Conservation (phyloP, 1,284 basidiomycete species). For the Xerocomus tenax region DNA sequence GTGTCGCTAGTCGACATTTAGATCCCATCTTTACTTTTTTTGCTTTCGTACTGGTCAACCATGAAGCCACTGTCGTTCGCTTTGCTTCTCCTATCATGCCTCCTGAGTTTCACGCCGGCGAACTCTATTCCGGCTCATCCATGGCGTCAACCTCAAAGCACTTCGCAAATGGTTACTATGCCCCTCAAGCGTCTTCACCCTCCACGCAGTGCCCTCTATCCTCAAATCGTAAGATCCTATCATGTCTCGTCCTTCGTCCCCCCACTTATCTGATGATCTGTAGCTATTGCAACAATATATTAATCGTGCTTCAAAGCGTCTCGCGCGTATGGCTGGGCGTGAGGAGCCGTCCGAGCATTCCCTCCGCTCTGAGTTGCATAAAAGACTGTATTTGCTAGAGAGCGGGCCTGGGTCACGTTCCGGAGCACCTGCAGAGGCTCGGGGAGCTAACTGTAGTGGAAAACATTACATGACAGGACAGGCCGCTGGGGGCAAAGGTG, state of each 20-base stretch:
- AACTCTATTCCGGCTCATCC: slow-evolving; percentile 17
- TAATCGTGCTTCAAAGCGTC: slow-evolving; percentile 56
- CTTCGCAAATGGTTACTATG: slow-evolving; percentile 22
- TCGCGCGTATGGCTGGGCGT: slow-evolving; percentile 62
- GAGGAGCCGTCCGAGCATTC: slow-evolving; percentile 42
- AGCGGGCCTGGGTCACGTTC: slow-evolving; percentile 19
- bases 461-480: slow-evolving; percentile 8
- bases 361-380: slow-evolving; percentile 45
- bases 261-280: not conserved
- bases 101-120: slow-evolving; percentile 10
- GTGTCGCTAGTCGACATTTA: slow-evolving; percentile 15
- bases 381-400: slow-evolving; percentile 42
- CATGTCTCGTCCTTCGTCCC: not conserved
- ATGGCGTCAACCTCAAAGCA: slow-evolving; percentile 9
- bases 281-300: slow-evolving; percentile 65
- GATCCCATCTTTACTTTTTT: not conserved
- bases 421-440: slow-evolving; percentile 2
- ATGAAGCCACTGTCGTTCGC: slow-evolving; percentile 19
- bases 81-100: slow-evolving; percentile 19
- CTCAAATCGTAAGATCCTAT: slow-evolving; percentile 51
- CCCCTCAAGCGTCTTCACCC: slow-evolving; percentile 21
- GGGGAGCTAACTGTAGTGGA: slow-evolving; percentile 8
- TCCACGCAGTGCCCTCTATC: slow-evolving; percentile 37
- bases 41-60: not conserved
- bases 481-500: slow-evolving; percentile 3